Conservation (phyloP, 2,329 filamentous ascomycete species). For the Ophiostoma angusticollis region DNA sequence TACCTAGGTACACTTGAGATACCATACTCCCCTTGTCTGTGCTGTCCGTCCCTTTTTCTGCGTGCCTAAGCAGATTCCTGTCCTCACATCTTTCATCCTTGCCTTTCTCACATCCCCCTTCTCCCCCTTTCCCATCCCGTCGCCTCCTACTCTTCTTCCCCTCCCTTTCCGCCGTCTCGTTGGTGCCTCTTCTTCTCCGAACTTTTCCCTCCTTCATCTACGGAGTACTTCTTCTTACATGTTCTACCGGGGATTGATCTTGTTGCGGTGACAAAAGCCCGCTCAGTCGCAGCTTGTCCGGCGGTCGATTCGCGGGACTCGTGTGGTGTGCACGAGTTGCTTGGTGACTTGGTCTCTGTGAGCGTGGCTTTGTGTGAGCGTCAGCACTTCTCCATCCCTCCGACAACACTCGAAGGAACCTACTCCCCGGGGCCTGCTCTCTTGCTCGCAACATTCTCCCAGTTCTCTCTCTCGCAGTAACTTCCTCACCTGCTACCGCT, state of each 20-base stretch:
- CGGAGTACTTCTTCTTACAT: not conserved
- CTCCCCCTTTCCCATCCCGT: not conserved
- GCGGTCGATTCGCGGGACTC: not conserved
- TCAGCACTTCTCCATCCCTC: not conserved
- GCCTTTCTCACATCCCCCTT: too few relatives aligned
- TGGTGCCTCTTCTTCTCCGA: not conserved
- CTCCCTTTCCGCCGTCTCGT: not conserved
- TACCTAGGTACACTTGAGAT: too few relatives aligned
- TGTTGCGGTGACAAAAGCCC: slow-evolving; percentile 1
- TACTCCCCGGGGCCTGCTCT: not conserved
- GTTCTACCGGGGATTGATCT: not conserved
- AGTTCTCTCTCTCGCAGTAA: not conserved
- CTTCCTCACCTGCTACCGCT: too few relatives aligned
- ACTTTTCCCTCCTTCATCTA: not conserved
- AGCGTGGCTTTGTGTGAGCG: not conserved
- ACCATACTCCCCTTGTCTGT: not conserved
- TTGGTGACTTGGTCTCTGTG: too few relatives aligned
- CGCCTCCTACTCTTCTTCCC: not conserved
- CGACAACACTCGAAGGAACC: too few relatives aligned
- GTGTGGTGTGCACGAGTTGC: too few relatives aligned
- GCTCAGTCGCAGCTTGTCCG: not conserved
- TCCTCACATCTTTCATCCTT: not conserved
- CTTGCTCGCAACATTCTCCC: not conserved
- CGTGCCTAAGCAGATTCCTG: too few relatives aligned
- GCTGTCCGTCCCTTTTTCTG: too few relatives aligned